phyloP scores from a whole-genome alignment of 2,329 filamentous ascomycete genomes.

The Fusarium citri region DNA sequence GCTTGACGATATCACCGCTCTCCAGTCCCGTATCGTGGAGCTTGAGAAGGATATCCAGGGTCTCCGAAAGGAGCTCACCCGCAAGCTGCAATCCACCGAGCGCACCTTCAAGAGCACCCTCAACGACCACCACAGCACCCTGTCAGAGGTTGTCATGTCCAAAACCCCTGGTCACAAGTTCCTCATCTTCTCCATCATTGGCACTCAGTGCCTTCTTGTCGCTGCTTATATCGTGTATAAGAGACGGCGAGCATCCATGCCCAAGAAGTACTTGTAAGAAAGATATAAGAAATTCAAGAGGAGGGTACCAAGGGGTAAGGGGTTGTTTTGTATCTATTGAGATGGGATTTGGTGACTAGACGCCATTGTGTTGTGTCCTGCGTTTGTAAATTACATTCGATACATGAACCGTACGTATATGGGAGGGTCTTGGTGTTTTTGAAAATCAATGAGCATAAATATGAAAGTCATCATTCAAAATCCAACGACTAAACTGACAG shows the following conservation, averaged over 20 bases:
- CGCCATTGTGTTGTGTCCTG: conserved; percentile 6
- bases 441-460: conserved; percentile 40
- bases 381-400: conserved; percentile 42
- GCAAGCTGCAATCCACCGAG: conserved; percentile 63
- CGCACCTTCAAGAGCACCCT: conserved; percentile 65
- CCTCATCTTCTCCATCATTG: conserved; percentile 77
- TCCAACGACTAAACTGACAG: neutral
- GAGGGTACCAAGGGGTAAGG: neutral
- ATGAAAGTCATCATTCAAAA: conserved; percentile 21
- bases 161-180: conserved; percentile 62
- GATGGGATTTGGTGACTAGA: conserved; percentile 27
- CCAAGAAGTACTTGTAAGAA: conserved; percentile 89
- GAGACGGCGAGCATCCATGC: conserved; percentile 76
- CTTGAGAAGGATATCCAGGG: conserved; percentile 70
- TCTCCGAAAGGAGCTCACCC: conserved; percentile 63
- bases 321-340: conserved; percentile 24
- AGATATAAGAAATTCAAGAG: conserved; percentile 3
- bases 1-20: conserved; percentile 57
- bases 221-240: conserved; percentile 82
- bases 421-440: conserved; percentile 27
- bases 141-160: conserved; percentile 61
- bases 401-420: conserved; percentile 34
- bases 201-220: conserved; percentile 77
- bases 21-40: conserved; percentile 61
- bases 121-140: conserved; percentile 60